These are phyloP conservation scores for Onygenales sp. DNA, from an alignment of 2,329 filamentous ascomycete species.

Conservation along the genomic window DNA sequence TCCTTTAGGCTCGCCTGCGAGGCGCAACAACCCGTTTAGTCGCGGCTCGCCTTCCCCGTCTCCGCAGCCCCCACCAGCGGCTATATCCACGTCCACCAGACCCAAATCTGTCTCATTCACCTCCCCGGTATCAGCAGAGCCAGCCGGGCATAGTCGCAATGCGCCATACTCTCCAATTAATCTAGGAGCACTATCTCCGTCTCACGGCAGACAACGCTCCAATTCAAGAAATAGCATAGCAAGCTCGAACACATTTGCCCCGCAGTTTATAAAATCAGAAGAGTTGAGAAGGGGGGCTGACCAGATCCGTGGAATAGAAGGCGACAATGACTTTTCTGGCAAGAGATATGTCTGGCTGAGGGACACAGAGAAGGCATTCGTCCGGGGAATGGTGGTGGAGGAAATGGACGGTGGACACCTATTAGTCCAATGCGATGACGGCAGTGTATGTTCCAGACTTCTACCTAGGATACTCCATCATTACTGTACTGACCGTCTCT, in stretches of 20 bases:
- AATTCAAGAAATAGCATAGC: conserved; percentile 50
- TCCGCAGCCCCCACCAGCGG: conserved; percentile 39
- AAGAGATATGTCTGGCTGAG: conserved; percentile 97
- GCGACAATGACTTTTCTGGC: conserved; percentile 97
- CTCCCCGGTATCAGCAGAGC: conserved; percentile 39
- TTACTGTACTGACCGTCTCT: neutral
- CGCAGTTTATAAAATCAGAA: conserved; percentile 88
- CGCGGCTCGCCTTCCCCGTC: conserved; percentile 59
- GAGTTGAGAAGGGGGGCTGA: conserved; percentile 54
- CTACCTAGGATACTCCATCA: neutral
- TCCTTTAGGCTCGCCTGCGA: conserved; percentile 55
- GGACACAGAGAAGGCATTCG: conserved; percentile 76
- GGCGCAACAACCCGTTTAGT: conserved; percentile 72
- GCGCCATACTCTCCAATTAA: conserved; percentile 57
- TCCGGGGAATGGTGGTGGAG: conserved; percentile 85
- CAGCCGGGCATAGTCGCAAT: conserved; percentile 55
- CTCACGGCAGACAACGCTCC: conserved; percentile 37
- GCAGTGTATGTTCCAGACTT: conserved; percentile 52
- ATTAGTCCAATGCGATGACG: conserved; percentile 88
- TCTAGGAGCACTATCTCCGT: conserved; percentile 33
- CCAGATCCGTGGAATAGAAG: conserved; percentile 66
- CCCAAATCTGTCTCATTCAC: conserved; percentile 70
- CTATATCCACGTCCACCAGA: conserved; percentile 34
- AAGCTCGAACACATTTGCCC: conserved; percentile 77
- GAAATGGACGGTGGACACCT: conserved; percentile 62